Conservation (phyloP, 495 filamentous ascomycete genomes). For the Penicillium turbatum region DNA sequence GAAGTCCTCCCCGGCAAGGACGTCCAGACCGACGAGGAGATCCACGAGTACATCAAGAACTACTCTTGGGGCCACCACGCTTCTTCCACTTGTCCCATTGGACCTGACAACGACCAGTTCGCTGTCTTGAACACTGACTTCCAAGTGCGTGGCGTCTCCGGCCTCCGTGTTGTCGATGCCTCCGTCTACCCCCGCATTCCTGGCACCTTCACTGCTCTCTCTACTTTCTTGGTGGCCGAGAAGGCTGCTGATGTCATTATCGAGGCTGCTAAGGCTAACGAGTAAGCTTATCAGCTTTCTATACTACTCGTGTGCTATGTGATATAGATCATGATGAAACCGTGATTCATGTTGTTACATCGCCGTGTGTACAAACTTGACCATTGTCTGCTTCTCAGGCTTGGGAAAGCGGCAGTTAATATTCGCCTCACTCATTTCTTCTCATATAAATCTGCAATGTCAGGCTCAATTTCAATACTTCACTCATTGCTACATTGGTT, state of each 20-base stretch:
- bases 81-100: conserved; percentile 56
- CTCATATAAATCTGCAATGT: too few species aligned
- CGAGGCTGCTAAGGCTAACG: background rate
- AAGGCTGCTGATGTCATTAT: conserved; percentile 52
- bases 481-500: too few species aligned
- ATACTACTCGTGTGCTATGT: background rate
- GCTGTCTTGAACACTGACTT: conserved; percentile 58
- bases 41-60: conserved; percentile 49
- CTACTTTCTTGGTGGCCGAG: conserved; percentile 59
- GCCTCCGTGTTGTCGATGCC: conserved; percentile 60
- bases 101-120: conserved; percentile 50
- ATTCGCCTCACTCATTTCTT: background rate
- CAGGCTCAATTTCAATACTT: too few species aligned
- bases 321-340: too few species aligned
- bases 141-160: conserved; percentile 48
- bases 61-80: conserved; percentile 58
- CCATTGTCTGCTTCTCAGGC: background rate
- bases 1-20: conserved; percentile 47
- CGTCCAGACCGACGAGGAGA: conserved; percentile 34
- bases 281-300: background rate
- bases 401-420: background rate
- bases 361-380: background rate
- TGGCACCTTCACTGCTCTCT: conserved; percentile 53
- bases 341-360: too few species aligned
- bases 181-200: conserved; percentile 55